Evolutionary conservation across 176 grass and related monocot genomes (phyloP).

Genomic region (Elymus sibiricus): DNA sequence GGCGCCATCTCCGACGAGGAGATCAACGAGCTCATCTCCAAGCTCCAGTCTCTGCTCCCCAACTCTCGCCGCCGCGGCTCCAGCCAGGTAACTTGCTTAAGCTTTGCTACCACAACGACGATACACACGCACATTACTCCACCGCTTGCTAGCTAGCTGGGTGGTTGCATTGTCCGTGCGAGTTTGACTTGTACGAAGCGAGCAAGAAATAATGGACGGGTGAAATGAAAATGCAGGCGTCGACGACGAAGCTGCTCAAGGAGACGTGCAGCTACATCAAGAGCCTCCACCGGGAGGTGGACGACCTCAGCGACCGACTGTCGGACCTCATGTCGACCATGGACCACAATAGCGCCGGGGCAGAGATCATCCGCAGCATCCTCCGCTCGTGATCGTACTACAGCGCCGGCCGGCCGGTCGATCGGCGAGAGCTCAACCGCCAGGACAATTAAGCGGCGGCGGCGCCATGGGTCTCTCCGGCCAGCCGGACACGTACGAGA

Average conservation of each 20-base stretch:
- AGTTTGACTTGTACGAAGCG: neutral
- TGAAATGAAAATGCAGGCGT: slow-evolving; percentile 47
- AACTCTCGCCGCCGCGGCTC: slow-evolving; percentile 60
- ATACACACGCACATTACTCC: neutral
- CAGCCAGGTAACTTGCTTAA: slow-evolving; percentile 39
- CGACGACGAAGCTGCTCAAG: slow-evolving; percentile 83
- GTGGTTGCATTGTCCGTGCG: neutral
- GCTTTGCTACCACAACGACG: neutral
- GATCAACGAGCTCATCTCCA: slow-evolving; percentile 86
- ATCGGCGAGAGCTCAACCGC: neutral
- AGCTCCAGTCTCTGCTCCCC: slow-evolving; percentile 81
- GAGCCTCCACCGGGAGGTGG: slow-evolving; percentile 88
- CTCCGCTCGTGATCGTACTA: slow-evolving; percentile 54
- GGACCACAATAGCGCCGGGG: slow-evolving; percentile 73
- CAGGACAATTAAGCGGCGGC: neutral
- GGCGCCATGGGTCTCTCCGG: neutral
- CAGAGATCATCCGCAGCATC: slow-evolving; percentile 88
- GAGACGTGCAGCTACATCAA: slow-evolving; percentile 98
- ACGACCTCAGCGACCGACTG: slow-evolving; percentile 89
- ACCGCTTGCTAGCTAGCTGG: neutral
- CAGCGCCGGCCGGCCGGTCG: neutral
- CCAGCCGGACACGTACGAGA: neutral
- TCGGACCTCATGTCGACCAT: slow-evolving; percentile 76
- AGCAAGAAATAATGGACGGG: neutral
- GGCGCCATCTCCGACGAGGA: slow-evolving; percentile 74